Evolutionary conservation across 768 basidiomycete genomes (phyloP), one percentile per base, ranked within the genome.

Genomic region (Lactifluus echinatus): DNA sequence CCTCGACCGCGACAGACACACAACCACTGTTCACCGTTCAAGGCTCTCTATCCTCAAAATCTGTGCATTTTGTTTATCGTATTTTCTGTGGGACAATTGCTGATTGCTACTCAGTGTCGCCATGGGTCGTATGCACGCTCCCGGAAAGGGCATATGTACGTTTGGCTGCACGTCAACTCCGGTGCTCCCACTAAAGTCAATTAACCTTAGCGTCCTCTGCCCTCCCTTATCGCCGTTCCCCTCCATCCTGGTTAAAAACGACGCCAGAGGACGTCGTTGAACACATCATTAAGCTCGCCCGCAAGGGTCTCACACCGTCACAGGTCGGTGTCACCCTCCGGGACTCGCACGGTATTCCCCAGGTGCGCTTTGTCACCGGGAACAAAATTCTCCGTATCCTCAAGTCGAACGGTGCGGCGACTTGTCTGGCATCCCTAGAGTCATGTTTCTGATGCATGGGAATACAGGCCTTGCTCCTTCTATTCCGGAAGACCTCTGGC

Each of bases 71-170:
- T 19, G n/a, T 7, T 36, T 33, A 34, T 45, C 24, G 3, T 68
- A 58, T n/a, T 53, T 59, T 47, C 24, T 28, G 28, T 44, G 49
- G 47, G 31, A 26, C n/a, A 50, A 12, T 19, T 62, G 45, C 46
- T 45, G 28, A 62, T 14, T 43, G 67, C 37, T 19, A 34, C 14
- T 19, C 56, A 71, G 70, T 71, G 50, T 60, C 65, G 76, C 66
- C 76, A 92, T 92, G 89, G 89, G 87, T 89, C 92, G 93, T 72
- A 93, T 96, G 92, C 95, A 98, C 84, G 93, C 93, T 84, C 93
- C 93, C 76, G 93, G 93, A 76, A 98, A 98, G 92, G 95, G 94
- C 83, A 96, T 98, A 81, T 90, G 89, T 92, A 74, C 68, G 87
- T 56, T 40, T 46, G 24, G n/a, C 28, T n/a, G 3, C 39, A 14